Evolutionary conservation across 805 yeast species (phyloP).

Genomic region (Yamadazyma nakazawae): DNA sequence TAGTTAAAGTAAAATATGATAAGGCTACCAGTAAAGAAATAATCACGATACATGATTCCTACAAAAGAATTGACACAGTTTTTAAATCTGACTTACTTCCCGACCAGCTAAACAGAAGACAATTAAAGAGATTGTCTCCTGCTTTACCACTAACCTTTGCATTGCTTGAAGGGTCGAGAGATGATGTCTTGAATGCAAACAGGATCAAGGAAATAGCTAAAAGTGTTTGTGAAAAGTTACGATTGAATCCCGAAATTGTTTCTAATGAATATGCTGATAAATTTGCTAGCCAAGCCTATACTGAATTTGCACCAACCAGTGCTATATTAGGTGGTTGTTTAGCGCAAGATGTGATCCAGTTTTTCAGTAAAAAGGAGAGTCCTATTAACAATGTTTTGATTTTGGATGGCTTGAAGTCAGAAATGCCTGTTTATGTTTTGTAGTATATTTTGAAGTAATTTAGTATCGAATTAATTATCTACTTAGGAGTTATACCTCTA

Average conservation of each 20-base stretch:
- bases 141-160: conserved; percentile 60
- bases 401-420: conserved; percentile 66
- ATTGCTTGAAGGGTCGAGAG: conserved; percentile 42
- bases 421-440: conserved; percentile 72
- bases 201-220: conserved; percentile 27
- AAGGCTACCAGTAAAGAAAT: conserved; percentile 41
- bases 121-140: conserved; percentile 51
- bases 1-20: conserved; percentile 28
- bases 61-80: conserved; percentile 31
- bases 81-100: conserved; percentile 36
- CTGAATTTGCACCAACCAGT: conserved; percentile 79
- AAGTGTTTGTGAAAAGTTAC: conserved; percentile 29
- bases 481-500: conserved; percentile 34
- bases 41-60: conserved; percentile 37
- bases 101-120: conserved; percentile 40
- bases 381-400: conserved; percentile 81
- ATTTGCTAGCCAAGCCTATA: conserved; percentile 46
- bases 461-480: not conserved
- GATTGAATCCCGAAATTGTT: conserved; percentile 40
- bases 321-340: conserved; percentile 88
- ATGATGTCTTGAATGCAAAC: conserved; percentile 22
- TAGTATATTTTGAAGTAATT: conserved; percentile 16
- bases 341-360: conserved; percentile 88
- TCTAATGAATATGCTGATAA: conserved; percentile 40
- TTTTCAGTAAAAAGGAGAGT: conserved; percentile 66